Base-by-base conservation (phyloP, 2,329 filamentous ascomycete genomes). In the Elsinoe batatas region DNA sequence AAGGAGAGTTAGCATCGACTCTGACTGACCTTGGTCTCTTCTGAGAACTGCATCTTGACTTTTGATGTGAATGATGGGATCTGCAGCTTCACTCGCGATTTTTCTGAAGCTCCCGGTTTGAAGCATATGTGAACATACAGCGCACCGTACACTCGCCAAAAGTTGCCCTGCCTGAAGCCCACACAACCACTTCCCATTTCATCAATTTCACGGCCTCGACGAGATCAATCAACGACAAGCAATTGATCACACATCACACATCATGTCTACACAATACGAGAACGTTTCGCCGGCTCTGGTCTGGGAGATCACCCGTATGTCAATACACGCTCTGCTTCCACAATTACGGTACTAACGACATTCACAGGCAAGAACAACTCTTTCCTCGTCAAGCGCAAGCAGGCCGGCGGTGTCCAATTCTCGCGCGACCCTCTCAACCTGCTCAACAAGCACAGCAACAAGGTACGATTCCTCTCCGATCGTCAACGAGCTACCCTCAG, bases 201-300 rank as follows among this genome's bases (percentile, higher is more conserved):
- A 20, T 54, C 32, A 26, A 50, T 26, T 50, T 50, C 26, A 50
- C 20, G 15, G 38, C 37, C 33, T 56, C 30, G 11, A 49, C n/a
- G 42, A 32, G 10, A 43, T 36, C 22, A 20, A 33, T 33, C 32
- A 50, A n/a, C 12, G 20, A 47, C 32, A 49, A 49, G 18, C 38
- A 57, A 49, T 55, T 47, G 49, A 56, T 59, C 58, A 35, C 32
- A 54, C 26, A 35, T 30, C 40, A 18, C 12, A 40, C 70, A 98
- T 97, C 72, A 88, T 97, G 64, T 93, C 93, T 68, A 97, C 97
- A 71, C 89, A 98, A 66, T 91, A 97, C 75, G 93, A 98, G 77
- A 89, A 93, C 70, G 88, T 93, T 62, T 86, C 85, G 44, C 88
- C 95, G 68, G 84, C 86, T 64, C 80, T 95, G 63, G 83, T 98